These are phyloP conservation scores for Paramecium sexaurelia DNA, from an alignment of 73 alveolate species.

Conservation along the genomic window DNA sequence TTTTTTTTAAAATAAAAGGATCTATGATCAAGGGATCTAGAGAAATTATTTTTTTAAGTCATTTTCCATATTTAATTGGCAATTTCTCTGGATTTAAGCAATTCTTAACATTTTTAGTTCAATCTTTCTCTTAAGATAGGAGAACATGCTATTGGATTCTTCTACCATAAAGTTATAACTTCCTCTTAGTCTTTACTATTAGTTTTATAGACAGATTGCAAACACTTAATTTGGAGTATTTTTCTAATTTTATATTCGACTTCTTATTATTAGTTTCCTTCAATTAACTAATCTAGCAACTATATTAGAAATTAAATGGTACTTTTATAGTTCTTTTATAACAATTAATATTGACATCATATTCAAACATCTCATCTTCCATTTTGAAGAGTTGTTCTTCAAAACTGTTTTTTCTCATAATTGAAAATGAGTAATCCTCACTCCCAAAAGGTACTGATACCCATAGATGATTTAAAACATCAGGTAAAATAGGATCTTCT, in stretches of 20 bases:
- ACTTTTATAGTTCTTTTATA: slow-evolving; percentile 44
- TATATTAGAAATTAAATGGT: neutral
- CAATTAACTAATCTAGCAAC: neutral
- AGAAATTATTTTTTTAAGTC: slow-evolving; percentile 57
- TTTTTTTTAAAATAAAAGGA: slow-evolving; percentile 67
- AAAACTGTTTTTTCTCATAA: slow-evolving; percentile 65
- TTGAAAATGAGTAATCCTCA: slow-evolving; percentile 66
- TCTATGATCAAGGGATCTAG: slow-evolving; percentile 66
- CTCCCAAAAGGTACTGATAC: slow-evolving; percentile 66
- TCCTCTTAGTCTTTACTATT: slow-evolving; percentile 34
- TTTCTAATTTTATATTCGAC: neutral
- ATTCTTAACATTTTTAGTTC: slow-evolving; percentile 40
- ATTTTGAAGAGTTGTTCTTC: slow-evolving; percentile 68
- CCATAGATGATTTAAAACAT: slow-evolving; percentile 39
- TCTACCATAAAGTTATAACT: slow-evolving; percentile 45
- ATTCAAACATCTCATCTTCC: slow-evolving; percentile 71
- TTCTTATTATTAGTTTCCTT: neutral
- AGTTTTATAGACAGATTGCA: slow-evolving; percentile 35
- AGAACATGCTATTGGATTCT: slow-evolving; percentile 48
- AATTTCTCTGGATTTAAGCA: slow-evolving; percentile 50
- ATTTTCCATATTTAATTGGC: slow-evolving; percentile 62
- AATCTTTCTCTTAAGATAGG: slow-evolving; percentile 50
- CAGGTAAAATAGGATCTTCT: slow-evolving; percentile 1
- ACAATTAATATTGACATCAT: slow-evolving; percentile 58
- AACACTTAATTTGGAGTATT: neutral